Evolutionary conservation across 176 grass and related monocot genomes (phyloP).

Genomic region (Aegilops umbellulata): DNA sequence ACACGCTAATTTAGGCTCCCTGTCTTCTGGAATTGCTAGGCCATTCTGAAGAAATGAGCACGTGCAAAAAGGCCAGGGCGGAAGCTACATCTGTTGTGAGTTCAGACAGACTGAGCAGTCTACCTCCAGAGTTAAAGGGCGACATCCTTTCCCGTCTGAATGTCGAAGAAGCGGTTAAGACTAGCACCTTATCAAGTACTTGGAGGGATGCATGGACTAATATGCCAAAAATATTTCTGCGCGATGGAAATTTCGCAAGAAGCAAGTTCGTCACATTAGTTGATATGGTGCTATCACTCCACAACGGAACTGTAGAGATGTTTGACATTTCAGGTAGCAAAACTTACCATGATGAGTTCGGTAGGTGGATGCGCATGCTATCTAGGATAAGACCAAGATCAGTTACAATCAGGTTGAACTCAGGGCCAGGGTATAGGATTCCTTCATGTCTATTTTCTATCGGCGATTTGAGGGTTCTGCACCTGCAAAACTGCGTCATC

Average conservation of each 20-base stretch:
- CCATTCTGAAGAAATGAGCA: not conserved
- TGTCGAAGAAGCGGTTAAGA: not conserved
- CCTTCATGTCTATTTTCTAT: not conserved
- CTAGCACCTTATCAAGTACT: not conserved
- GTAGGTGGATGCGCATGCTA: not conserved
- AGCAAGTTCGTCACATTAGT: conserved; percentile 10
- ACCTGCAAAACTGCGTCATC: not conserved
- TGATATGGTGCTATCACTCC: not conserved
- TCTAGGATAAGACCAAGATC: not conserved
- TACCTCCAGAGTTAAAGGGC: not conserved
- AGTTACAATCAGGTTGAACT: not conserved
- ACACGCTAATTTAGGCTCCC: not conserved
- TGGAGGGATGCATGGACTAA: not conserved
- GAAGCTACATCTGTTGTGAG: not conserved
- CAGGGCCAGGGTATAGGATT: not conserved
- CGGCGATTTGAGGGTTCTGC: not conserved
- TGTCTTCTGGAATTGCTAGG: not conserved
- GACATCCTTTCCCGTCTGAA: not conserved
- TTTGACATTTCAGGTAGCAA: not conserved
- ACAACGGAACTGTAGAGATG: not conserved
- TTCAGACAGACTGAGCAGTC: not conserved
- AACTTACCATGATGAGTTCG: not conserved
- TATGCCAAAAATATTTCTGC: not conserved
- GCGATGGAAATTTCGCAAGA: not conserved
- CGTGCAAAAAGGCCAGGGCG: not conserved